phyloP scores from a whole-genome alignment of 495 filamentous ascomycete genomes.

The Trichocladium uniseriatum region DNA sequence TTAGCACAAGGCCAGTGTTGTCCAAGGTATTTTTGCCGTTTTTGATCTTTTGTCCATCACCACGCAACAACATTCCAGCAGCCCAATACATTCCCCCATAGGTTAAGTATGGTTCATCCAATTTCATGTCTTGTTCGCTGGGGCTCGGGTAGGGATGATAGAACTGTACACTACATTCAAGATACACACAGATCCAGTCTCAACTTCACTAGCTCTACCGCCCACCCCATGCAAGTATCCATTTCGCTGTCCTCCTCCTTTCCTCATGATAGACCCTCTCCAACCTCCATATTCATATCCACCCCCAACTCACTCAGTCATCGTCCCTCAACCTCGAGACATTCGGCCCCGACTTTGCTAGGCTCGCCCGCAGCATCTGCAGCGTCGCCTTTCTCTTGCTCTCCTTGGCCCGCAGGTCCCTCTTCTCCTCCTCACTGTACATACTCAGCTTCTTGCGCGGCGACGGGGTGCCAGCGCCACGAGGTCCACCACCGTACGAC shows the following conservation, averaged over 20 bases:
- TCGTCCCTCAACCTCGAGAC: conserved; percentile 28
- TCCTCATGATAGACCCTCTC: not conserved
- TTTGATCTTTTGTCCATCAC: no score
- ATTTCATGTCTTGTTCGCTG: no score
- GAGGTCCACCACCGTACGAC: conserved; percentile 24
- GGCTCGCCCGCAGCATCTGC: conserved; percentile 25
- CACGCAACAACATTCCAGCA: no score
- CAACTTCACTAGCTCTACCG: no score
- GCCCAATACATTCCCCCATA: no score
- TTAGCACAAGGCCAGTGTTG: no score
- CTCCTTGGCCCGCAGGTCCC: conserved; percentile 29
- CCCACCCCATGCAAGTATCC: not conserved
- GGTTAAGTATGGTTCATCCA: no score
- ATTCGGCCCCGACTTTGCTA: conserved; percentile 31
- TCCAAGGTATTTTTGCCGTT: no score
- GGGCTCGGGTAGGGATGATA: no score
- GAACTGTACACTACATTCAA: no score
- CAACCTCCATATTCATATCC: not conserved
- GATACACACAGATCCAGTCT: no score
- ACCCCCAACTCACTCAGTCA: conserved; percentile 12
- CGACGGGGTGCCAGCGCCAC: conserved; percentile 23
- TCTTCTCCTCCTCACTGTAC: conserved; percentile 45
- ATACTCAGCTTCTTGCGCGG: conserved; percentile 47
- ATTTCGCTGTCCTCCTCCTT: not conserved
- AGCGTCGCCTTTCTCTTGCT: conserved; percentile 20